Conservation (phyloP, 305 asterid genomes). For the Nicotiana rustica region DNA sequence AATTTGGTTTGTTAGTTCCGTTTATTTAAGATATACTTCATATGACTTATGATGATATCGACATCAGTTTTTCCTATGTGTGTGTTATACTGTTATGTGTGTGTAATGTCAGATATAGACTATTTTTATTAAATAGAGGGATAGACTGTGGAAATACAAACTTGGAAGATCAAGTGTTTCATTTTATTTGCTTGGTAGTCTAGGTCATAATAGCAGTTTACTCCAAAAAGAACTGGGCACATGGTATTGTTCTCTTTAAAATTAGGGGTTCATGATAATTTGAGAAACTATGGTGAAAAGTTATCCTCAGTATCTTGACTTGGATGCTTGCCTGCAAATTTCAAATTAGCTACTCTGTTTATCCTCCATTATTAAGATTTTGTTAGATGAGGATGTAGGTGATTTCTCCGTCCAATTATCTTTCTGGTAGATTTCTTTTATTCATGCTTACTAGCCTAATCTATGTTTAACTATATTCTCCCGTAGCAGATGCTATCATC, state of each 20-base stretch:
- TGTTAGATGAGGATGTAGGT: not conserved
- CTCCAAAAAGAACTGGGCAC: conserved; percentile 5
- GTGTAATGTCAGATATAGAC: not conserved
- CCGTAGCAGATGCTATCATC: conserved; percentile 15
- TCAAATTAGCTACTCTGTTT: conserved; percentile 12
- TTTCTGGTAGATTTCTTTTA: conserved; percentile 20
- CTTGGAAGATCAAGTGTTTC: conserved; percentile 18
- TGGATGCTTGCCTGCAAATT: not conserved
- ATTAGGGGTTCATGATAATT: not conserved
- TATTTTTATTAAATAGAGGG: not conserved
- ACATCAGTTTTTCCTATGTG: not conserved
- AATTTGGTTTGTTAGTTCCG: not conserved
- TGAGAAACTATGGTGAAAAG: not conserved
- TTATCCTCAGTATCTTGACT: conserved; percentile 13
- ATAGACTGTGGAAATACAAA: conserved; percentile 21
- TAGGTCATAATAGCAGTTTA: not conserved
- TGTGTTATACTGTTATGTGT: not conserved
- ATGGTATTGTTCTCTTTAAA: not conserved
- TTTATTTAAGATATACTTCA: not conserved
- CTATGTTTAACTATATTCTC: not conserved
- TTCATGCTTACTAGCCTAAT: conserved; percentile 7
- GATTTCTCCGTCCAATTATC: conserved; percentile 15
- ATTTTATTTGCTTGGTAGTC: conserved; percentile 3
- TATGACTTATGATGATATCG: not conserved
- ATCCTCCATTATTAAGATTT: conserved; percentile 4